phyloP scores from a whole-genome alignment of 2,329 filamentous ascomycete genomes.

The Aaosphaeria pasadenensis region DNA sequence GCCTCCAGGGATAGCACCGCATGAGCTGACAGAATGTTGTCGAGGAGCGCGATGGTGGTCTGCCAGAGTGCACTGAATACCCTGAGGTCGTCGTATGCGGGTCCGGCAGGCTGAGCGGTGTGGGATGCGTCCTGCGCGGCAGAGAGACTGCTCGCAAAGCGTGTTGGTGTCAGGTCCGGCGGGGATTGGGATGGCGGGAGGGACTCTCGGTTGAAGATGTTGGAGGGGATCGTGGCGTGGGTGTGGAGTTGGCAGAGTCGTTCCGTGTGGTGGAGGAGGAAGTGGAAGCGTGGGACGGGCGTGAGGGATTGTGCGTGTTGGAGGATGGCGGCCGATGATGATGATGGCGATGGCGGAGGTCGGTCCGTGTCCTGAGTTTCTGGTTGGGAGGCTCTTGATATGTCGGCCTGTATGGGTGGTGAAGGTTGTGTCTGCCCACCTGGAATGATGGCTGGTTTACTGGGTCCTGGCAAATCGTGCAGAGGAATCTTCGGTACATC shows the following conservation, averaged over 20 bases:
- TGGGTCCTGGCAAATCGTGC: too few species aligned
- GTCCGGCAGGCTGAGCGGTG: slow-evolving; percentile 8
- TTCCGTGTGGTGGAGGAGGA: slow-evolving; percentile 5
- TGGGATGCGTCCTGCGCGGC: slow-evolving; percentile 16
- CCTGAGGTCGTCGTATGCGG: slow-evolving; percentile 10
- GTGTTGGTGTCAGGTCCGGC: slow-evolving; percentile 1
- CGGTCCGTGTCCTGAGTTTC: slow-evolving; percentile 5
- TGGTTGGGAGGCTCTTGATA: not conserved
- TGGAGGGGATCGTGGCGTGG: not conserved
- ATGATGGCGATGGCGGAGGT: not conserved
- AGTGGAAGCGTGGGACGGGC: slow-evolving; percentile 7
- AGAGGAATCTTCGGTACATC: too few species aligned
- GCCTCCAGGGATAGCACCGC: slow-evolving; percentile 9
- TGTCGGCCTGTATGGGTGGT: too few species aligned
- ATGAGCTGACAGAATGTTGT: slow-evolving; percentile 6
- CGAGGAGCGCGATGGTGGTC: slow-evolving; percentile 8
- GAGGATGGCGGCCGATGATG: not conserved
- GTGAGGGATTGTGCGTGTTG: not conserved
- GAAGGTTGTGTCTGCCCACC: too few species aligned
- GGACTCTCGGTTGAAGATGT: not conserved
- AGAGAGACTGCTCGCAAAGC: slow-evolving; percentile 12
- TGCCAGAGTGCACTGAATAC: slow-evolving; percentile 13
- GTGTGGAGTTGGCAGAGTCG: not conserved
- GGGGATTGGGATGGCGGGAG: not conserved
- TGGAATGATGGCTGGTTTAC: too few species aligned